A percentile compares a stretch with the other conserved stretches of the same genome.
phyloP scores from a whole-genome alignment of 805 yeast species.

The Hermanozyma aechmeae region DNA sequence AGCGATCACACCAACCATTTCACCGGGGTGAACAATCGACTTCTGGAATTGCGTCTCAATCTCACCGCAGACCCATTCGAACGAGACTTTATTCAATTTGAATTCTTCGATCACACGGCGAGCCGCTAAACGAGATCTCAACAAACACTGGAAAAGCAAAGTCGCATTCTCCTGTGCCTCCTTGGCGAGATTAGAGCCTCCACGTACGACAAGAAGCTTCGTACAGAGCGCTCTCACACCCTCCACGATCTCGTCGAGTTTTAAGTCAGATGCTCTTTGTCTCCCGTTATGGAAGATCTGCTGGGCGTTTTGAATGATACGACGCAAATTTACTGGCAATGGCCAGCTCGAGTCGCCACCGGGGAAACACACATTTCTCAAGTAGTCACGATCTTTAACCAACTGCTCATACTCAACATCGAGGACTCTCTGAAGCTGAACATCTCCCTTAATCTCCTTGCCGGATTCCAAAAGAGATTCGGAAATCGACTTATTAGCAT shows the following conservation, averaged over 20 bases:
- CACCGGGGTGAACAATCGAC: constrained; percentile 92
- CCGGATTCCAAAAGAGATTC: constrained; percentile 82
- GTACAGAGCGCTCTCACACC: constrained; percentile 63
- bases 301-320: constrained; percentile 94
- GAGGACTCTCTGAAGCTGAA: constrained; percentile 67
- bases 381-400: constrained; percentile 61
- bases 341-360: constrained; percentile 98
- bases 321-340: constrained; percentile 91
- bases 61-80: constrained; percentile 94
- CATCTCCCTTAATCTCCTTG: constrained; percentile 82
- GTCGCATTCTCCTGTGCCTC: constrained; percentile 95
- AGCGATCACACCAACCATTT: constrained; percentile 96
- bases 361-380: constrained; percentile 74
- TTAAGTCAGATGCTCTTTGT: constrained; percentile 81
- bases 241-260: constrained; percentile 67
- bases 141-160: constrained; percentile 76
- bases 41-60: constrained; percentile 88
- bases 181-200: constrained; percentile 56
- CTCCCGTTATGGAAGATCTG: constrained; percentile 93
- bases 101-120: constrained; percentile 90
- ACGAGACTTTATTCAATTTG: constrained; percentile 73
- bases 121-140: constrained; percentile 85
- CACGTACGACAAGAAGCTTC: constrained; percentile 71
- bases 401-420: constrained; percentile 83
- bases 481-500: constrained; percentile 47